Conservation (phyloP, 345 rosid species). For the Euclidium syriacum region DNA sequence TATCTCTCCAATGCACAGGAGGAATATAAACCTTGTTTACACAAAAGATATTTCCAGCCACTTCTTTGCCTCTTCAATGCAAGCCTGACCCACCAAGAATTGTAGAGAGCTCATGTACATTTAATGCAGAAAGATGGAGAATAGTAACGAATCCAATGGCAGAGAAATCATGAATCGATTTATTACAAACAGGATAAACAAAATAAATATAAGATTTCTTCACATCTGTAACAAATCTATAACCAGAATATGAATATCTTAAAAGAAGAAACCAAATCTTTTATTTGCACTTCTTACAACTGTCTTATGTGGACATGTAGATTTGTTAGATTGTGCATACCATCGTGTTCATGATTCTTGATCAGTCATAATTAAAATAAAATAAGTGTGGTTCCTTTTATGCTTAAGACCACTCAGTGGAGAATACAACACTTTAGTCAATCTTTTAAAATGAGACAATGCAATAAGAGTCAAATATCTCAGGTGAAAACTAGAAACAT, state of each 20-base stretch:
- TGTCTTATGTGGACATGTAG: conserved; percentile 3
- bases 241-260: conserved; percentile 15
- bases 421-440: neutral
- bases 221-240: conserved; percentile 3
- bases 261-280: conserved; percentile 17
- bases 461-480: conserved; percentile 11
- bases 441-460: neutral
- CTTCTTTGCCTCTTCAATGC: conserved; percentile 48
- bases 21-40: conserved; percentile 28
- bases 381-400: neutral
- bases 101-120: conserved; percentile 33
- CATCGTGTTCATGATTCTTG: neutral
- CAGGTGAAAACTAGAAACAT: conserved; percentile 4
- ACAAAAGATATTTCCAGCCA: conserved; percentile 20
- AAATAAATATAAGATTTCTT: neutral
- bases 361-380: neutral
- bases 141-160: conserved; percentile 20
- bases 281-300: neutral
- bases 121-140: conserved; percentile 23
- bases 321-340: neutral
- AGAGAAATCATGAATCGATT: conserved; percentile 24
- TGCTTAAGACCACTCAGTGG: neutral
- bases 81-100: conserved; percentile 49
- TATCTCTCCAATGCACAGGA: conserved; percentile 13
- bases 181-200: conserved; percentile 15